Evolutionary conservation across 805 yeast genomes (phyloP).

Genomic region (Komagataella pseudopastoris): DNA sequence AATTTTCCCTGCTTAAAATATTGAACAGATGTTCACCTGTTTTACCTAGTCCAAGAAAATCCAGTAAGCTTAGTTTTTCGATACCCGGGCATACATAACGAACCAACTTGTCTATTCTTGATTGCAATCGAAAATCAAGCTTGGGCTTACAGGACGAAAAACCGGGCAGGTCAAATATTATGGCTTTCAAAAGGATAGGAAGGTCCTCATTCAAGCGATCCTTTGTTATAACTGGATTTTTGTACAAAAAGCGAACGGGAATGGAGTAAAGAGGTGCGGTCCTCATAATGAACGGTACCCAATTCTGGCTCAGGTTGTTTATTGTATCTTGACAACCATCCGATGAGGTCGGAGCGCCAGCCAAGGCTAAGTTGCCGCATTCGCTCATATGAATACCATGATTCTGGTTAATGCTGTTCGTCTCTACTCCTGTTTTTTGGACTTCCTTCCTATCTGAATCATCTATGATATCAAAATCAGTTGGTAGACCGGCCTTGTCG

Average conservation of each 20-base stretch:
- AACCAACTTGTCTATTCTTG: not conserved
- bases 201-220: slow-evolving; percentile 10
- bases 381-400: not conserved
- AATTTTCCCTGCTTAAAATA: not conserved
- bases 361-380: not conserved
- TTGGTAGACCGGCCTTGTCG: not conserved
- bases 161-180: slow-evolving; percentile 10
- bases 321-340: not conserved
- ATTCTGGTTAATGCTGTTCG: not conserved
- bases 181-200: slow-evolving; percentile 17
- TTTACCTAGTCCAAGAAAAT: not conserved
- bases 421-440: not conserved
- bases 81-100: not conserved
- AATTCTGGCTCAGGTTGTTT: slow-evolving; percentile 31
- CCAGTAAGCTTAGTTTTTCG: not conserved
- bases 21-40: not conserved
- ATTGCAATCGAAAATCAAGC: not conserved
- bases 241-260: slow-evolving; percentile 35
- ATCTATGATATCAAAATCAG: not conserved
- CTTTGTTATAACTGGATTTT: slow-evolving; percentile 17
- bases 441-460: not conserved
- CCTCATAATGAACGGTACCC: slow-evolving; percentile 54
- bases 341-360: not conserved
- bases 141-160: not conserved
- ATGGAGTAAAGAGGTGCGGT: slow-evolving; percentile 50